These are phyloP conservation scores for Juncus effusus DNA, from an alignment of 176 grass and related monocot species.

Conservation along the genomic window DNA sequence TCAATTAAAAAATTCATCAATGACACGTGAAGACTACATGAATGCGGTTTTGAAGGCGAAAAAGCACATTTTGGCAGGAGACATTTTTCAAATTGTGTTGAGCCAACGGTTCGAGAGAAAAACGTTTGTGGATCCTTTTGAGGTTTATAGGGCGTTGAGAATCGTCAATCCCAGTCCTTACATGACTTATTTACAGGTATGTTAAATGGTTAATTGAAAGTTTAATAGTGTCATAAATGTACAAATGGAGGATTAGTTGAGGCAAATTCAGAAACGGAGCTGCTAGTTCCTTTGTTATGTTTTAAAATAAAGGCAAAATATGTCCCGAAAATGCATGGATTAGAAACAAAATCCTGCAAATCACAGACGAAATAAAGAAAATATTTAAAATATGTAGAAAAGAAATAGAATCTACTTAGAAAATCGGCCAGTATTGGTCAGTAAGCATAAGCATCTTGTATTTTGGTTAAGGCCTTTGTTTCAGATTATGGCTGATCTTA, in stretches of 20 bases:
- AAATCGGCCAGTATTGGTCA: too few relatives aligned
- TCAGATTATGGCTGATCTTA: background rate
- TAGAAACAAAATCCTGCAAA: too few relatives aligned
- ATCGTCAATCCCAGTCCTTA: constrained; percentile 92
- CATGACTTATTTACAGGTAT: constrained; percentile 87
- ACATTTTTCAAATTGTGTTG: constrained; percentile 91
- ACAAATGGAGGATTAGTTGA: too few relatives aligned
- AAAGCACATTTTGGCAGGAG: constrained; percentile 72
- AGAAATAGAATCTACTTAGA: too few relatives aligned
- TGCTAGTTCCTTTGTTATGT: background rate
- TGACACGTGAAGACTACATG: constrained; percentile 67
- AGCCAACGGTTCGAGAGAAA: constrained; percentile 87
- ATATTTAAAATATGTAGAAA: too few relatives aligned
- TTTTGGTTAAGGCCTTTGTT: too few relatives aligned
- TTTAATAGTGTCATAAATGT: background rate
- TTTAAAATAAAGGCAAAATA: too few relatives aligned
- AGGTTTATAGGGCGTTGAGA: constrained; percentile 78
- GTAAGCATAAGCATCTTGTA: too few relatives aligned
- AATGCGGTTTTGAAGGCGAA: constrained; percentile 65
- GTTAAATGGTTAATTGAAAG: constrained; percentile 7
- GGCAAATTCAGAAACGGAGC: too few relatives aligned
- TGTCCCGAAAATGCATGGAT: too few relatives aligned
- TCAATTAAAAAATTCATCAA: constrained; percentile 59
- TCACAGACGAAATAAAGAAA: too few relatives aligned
- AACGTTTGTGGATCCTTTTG: constrained; percentile 82